phyloP scores from a whole-genome alignment of 176 grass and related monocot genomes.

The Musa schizocarpa region DNA sequence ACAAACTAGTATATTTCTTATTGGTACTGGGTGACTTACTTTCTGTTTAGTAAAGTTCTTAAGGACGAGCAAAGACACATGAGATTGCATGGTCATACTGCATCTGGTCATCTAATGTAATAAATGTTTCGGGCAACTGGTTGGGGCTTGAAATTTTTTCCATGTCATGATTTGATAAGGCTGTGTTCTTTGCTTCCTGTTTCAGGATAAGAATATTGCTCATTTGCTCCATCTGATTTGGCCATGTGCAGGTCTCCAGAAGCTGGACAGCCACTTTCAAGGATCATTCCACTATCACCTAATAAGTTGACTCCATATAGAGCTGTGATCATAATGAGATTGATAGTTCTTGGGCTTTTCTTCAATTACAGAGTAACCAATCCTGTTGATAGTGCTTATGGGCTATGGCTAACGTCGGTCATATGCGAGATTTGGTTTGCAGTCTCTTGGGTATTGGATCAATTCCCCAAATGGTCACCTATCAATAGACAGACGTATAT shows the following conservation, averaged over 20 bases:
- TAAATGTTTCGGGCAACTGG: background rate
- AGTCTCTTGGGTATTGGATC: conserved; percentile 98
- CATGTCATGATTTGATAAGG: conserved; percentile 12
- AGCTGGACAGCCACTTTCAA: conserved; percentile 70
- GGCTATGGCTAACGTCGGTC: conserved; percentile 88
- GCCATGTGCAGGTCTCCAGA: conserved; percentile 54
- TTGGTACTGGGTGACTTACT: background rate
- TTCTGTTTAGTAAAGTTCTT: background rate
- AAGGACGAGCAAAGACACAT: background rate
- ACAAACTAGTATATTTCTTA: background rate
- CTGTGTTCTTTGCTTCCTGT: background rate
- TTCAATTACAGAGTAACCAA: conserved; percentile 98
- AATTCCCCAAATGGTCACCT: conserved; percentile 94
- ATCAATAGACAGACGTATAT: conserved; percentile 86
- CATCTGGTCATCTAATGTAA: too few relatives aligned
- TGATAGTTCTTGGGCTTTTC: conserved; percentile 86
- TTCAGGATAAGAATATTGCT: background rate
- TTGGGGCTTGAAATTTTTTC: background rate
- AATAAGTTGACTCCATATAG: conserved; percentile 98
- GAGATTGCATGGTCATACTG: background rate
- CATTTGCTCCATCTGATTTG: conserved; percentile 1
- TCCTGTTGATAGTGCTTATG: conserved; percentile 80
- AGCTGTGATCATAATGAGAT: conserved; percentile 86
- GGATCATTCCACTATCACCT: conserved; percentile 74
- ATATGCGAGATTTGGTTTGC: conserved; percentile 99